Percentiles rank a stretch among this genome's conserved stretches.
Evolutionary conservation across 495 filamentous ascomycete species (phyloP).

Genomic region (Eremomyces bilateralis): DNA sequence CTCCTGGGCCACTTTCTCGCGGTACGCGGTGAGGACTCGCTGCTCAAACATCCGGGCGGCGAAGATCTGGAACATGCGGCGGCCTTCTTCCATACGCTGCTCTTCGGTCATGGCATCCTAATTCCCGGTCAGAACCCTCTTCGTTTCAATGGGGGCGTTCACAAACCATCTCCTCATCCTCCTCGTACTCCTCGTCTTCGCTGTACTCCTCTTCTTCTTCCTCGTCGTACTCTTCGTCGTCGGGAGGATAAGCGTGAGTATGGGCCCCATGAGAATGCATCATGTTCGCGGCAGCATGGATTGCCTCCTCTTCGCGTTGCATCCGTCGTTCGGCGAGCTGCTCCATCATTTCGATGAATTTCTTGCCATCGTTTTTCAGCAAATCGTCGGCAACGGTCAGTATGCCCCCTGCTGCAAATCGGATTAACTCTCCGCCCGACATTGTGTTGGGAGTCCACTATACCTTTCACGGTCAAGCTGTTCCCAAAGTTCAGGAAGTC

Average conservation of each 20-base stretch:
- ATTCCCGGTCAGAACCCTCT: too few species aligned
- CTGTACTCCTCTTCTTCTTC: slow-evolving; percentile 79
- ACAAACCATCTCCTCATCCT: slow-evolving; percentile 43
- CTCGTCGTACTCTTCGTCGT: slow-evolving; percentile 53
- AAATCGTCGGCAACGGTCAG: slow-evolving; percentile 97
- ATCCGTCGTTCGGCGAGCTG: slow-evolving; percentile 93
- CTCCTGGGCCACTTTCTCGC: slow-evolving; percentile 85
- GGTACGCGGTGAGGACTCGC: slow-evolving; percentile 85
- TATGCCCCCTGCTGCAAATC: slow-evolving; percentile 66
- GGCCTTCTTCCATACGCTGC: slow-evolving; percentile 96
- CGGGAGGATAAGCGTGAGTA: slow-evolving; percentile 20
- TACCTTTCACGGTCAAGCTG: slow-evolving; percentile 92
- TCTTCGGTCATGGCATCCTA: slow-evolving; percentile 94
- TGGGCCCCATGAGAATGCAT: slow-evolving; percentile 30
- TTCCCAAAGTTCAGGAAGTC: slow-evolving; percentile 97
- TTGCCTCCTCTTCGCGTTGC: slow-evolving; percentile 84
- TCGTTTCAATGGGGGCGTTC: too few species aligned
- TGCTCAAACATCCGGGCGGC: slow-evolving; percentile 99
- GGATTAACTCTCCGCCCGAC: slow-evolving; percentile 21
- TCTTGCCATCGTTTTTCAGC: slow-evolving; percentile 95
- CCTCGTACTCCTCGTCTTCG: slow-evolving; percentile 68
- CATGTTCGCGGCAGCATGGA: slow-evolving; percentile 34
- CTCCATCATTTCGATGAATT: slow-evolving; percentile 99
- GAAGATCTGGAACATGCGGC: slow-evolving; percentile 99
- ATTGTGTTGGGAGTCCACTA: slow-evolving; percentile 14